A percentile compares a stretch with the other conserved stretches of the same genome.
These are phyloP conservation scores for Calonectria leucothoes DNA, from an alignment of 2,329 filamentous ascomycete species.

Conservation along the genomic window DNA sequence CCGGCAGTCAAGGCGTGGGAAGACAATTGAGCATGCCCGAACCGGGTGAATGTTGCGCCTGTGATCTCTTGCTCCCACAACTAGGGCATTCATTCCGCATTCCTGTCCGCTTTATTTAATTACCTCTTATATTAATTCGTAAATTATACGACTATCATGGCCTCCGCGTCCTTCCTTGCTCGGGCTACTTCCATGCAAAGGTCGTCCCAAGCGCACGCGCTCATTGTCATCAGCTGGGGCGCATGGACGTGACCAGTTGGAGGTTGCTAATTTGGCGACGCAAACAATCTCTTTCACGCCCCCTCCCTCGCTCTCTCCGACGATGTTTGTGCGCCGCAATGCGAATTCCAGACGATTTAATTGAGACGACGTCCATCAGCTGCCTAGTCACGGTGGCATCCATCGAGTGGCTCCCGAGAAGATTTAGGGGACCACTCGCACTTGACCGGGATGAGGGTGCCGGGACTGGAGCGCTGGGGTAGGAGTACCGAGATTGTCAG, in stretches of 20 bases:
- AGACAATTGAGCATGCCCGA: too few species aligned
- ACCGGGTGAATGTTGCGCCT: too few species aligned
- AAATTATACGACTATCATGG: too few species aligned
- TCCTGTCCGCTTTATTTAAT: too few species aligned
- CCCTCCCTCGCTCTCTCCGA: neutral
- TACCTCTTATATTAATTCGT: too few species aligned
- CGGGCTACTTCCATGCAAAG: too few species aligned
- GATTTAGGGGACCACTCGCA: neutral
- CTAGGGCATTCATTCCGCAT: too few species aligned
- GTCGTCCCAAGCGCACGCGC: neutral
- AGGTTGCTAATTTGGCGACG: neutral
- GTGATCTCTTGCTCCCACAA: too few species aligned
- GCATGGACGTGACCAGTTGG: neutral
- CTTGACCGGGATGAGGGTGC: neutral
- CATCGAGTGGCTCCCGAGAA: neutral
- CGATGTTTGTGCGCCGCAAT: neutral
- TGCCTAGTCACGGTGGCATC: neutral
- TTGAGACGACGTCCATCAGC: neutral
- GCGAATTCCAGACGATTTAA: neutral
- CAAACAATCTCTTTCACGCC: neutral
- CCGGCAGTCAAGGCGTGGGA: too few species aligned
- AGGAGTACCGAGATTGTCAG: neutral
- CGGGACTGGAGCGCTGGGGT: neutral
- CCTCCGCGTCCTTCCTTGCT: too few species aligned
- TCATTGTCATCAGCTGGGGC: neutral